Percentiles rank a stretch among this genome's conserved stretches.
These are phyloP conservation scores for Paramecium biaurelia DNA, from an alignment of 73 alveolate genomes.

Conservation along the genomic window DNA sequence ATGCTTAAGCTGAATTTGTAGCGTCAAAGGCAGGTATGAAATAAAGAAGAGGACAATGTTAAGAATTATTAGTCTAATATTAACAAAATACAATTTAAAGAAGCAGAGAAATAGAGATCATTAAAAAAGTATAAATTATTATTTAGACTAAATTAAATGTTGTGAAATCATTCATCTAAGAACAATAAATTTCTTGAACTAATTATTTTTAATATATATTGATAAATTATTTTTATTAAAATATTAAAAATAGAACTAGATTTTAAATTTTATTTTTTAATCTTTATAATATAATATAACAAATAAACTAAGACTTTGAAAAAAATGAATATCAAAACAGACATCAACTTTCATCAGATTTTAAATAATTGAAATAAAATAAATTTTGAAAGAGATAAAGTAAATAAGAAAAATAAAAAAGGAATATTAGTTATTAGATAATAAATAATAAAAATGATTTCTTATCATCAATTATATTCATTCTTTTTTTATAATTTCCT, in stretches of 20 bases:
- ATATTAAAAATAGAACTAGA: neutral
- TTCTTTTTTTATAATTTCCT: neutral
- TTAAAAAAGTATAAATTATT: conserved; percentile 23
- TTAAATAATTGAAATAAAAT: too few species aligned
- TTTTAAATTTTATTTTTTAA: too few species aligned
- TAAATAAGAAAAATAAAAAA: neutral
- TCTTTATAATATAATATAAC: neutral
- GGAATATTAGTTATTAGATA: neutral
- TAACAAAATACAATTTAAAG: conserved; percentile 34
- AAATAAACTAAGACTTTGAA: too few species aligned
- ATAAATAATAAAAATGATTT: neutral
- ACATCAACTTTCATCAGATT: neutral
- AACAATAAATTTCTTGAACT: conserved; percentile 12
- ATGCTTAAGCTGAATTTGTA: conserved; percentile 42
- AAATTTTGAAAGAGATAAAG: neutral
- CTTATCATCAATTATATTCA: neutral
- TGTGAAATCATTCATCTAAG: conserved; percentile 37
- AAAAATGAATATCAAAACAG: neutral
- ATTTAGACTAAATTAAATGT: conserved; percentile 12
- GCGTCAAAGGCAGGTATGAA: conserved; percentile 26
- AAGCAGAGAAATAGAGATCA: conserved; percentile 37
- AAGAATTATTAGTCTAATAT: conserved; percentile 35
- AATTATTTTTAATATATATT: neutral
- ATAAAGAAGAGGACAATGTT: conserved; percentile 41
- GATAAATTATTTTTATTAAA: neutral